Percentiles rank a stretch among this genome's conserved stretches.
Evolutionary conservation across 202 grass and related monocot species (phyloP).

Genomic region (Eragrostis tef): DNA sequence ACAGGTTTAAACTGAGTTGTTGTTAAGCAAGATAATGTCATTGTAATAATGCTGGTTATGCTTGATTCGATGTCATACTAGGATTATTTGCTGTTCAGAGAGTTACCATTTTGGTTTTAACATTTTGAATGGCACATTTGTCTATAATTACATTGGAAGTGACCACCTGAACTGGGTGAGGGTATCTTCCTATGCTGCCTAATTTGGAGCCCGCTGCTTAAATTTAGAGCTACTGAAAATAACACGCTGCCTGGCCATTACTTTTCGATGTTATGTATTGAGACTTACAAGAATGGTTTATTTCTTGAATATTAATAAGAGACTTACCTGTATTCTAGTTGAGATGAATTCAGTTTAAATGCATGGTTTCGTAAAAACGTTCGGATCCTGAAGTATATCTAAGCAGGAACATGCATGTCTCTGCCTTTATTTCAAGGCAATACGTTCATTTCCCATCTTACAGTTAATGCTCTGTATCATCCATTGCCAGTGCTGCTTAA

Average conservation of each 20-base stretch:
- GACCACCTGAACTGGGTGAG: slow-evolving; percentile 1
- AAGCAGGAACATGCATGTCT: too few species aligned
- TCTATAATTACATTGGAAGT: slow-evolving; percentile 1
- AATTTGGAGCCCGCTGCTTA: slow-evolving; percentile 25
- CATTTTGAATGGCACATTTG: slow-evolving; percentile 19
- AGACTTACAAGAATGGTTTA: slow-evolving; percentile 9
- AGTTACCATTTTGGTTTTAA: background rate
- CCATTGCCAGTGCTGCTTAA: slow-evolving; percentile 3
- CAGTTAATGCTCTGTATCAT: slow-evolving; percentile 26
- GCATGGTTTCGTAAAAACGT: background rate
- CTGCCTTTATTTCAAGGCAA: too few species aligned
- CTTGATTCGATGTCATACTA: slow-evolving; percentile 27
- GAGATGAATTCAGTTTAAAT: slow-evolving; percentile 32
- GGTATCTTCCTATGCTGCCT: background rate
- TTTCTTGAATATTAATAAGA: background rate
- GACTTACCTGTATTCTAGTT: slow-evolving; percentile 7
- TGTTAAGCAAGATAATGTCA: slow-evolving; percentile 9
- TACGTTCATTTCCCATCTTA: slow-evolving; percentile 1
- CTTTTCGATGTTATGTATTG: slow-evolving; percentile 31
- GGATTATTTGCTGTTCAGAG: slow-evolving; percentile 22
- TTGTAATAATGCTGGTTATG: background rate
- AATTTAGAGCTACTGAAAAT: slow-evolving; percentile 11
- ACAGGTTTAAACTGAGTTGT: slow-evolving; percentile 27
- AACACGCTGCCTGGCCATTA: background rate
- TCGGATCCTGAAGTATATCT: background rate